Conservation (phyloP, 495 filamentous ascomycete species). For the Cercophora samala region DNA sequence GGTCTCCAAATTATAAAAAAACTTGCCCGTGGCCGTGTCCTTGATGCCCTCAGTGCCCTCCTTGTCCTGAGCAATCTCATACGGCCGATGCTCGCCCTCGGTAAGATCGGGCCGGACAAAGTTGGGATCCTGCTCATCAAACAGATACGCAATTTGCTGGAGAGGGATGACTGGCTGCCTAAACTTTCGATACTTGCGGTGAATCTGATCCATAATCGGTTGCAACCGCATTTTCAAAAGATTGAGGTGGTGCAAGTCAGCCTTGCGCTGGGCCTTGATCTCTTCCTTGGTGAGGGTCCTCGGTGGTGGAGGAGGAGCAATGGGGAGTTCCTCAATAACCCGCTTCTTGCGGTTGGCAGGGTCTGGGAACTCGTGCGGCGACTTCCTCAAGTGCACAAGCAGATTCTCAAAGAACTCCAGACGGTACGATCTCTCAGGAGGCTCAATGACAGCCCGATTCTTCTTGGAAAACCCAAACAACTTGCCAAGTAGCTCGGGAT, state of each 20-base stretch:
- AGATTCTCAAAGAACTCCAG: conserved; percentile 73
- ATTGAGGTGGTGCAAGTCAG: conserved; percentile 77
- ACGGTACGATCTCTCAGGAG: conserved; percentile 62
- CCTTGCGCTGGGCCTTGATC: conserved; percentile 71
- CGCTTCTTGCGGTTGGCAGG: conserved; percentile 80
- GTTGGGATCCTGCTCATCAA: conserved; percentile 77
- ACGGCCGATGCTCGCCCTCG: conserved; percentile 63
- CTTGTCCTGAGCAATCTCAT: conserved; percentile 67
- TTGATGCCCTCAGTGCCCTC: conserved; percentile 68
- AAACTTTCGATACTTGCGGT: conserved; percentile 79
- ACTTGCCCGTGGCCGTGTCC: conserved; percentile 69
- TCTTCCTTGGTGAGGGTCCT: conserved; percentile 67
- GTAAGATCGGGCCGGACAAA: conserved; percentile 72
- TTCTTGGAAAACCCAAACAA: conserved; percentile 81
- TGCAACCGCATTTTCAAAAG: conserved; percentile 82
- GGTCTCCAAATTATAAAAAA: conserved; percentile 93
- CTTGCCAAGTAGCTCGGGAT: conserved; percentile 59
- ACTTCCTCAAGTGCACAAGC: conserved; percentile 67
- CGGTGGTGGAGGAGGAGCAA: conserved; percentile 68
- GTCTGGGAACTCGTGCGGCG: conserved; percentile 82
- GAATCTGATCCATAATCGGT: conserved; percentile 92
- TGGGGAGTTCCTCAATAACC: conserved; percentile 67
- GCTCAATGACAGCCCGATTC: conserved; percentile 65
- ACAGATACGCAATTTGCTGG: conserved; percentile 68
- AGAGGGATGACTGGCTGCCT: conserved; percentile 73